These are phyloP conservation scores for Alternaria sp. DNA, from an alignment of 2,329 filamentous ascomycete genomes.

Conservation along the genomic window DNA sequence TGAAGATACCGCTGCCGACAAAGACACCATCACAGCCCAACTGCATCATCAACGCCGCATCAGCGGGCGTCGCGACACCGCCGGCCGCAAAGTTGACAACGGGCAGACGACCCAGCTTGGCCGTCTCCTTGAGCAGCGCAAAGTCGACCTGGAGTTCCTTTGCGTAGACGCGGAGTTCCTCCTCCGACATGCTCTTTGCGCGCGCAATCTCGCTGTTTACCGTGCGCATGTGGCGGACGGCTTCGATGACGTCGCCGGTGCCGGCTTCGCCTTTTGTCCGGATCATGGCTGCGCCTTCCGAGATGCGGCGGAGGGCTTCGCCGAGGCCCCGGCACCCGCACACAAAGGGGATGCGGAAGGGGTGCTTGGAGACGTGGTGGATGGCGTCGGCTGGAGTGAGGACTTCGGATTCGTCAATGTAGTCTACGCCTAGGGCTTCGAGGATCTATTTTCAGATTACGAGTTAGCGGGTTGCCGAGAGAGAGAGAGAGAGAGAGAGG, in stretches of 20 bases:
- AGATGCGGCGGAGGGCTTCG: slow-evolving; percentile 88
- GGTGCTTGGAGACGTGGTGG: slow-evolving; percentile 89
- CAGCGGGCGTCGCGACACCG: slow-evolving; percentile 98
- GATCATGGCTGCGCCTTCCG: slow-evolving; percentile 97
- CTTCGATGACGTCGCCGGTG: slow-evolving; percentile 96
- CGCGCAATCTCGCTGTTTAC: slow-evolving; percentile 82
- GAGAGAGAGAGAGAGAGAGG: not conserved
- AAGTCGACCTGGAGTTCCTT: slow-evolving; percentile 82
- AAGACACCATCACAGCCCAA: slow-evolving; percentile 97
- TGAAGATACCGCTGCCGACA: slow-evolving; percentile 97
- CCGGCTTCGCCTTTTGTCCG: slow-evolving; percentile 98
- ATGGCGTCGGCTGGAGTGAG: slow-evolving; percentile 91
- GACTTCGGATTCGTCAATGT: slow-evolving; percentile 98
- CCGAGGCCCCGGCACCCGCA: slow-evolving; percentile 95
- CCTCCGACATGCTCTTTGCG: slow-evolving; percentile 71
- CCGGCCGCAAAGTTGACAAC: slow-evolving; percentile 98
- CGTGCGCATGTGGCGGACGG: slow-evolving; percentile 93
- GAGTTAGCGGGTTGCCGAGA: not conserved
- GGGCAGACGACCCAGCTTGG: slow-evolving; percentile 84
- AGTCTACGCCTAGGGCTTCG: slow-evolving; percentile 92
- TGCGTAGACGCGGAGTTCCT: slow-evolving; percentile 79
- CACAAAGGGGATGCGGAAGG: slow-evolving; percentile 87
- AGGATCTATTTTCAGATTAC: slow-evolving; percentile 71
- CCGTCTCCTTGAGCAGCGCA: slow-evolving; percentile 83
- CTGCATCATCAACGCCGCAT: slow-evolving; percentile 99